These are phyloP conservation scores for Deinandra increscens DNA, from an alignment of 129 eudicot genomes.

Conservation along the genomic window DNA sequence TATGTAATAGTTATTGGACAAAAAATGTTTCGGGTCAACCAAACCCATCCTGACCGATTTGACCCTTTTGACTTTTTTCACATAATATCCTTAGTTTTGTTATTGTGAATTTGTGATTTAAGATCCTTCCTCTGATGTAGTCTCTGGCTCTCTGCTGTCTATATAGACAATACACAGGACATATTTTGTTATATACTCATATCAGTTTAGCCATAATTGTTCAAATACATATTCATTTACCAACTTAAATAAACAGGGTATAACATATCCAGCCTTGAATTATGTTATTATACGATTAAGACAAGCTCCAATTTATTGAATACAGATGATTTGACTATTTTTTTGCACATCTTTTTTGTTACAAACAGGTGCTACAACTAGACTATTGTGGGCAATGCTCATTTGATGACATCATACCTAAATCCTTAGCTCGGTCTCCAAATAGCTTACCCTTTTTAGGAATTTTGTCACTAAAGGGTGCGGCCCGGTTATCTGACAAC, in stretches of 20 bases:
- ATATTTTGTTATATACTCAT: too few species aligned
- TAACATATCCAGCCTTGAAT: too few species aligned
- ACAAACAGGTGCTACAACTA: conserved; percentile 60
- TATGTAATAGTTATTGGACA: background rate
- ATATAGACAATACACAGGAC: too few species aligned
- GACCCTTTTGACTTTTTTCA: conserved; percentile 2
- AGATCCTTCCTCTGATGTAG: too few species aligned
- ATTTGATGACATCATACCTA: conserved; percentile 33
- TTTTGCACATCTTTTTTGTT: conserved; percentile 12
- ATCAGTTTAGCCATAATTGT: too few species aligned
- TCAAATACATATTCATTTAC: too few species aligned
- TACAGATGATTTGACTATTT: conserved; percentile 1
- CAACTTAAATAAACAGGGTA: too few species aligned
- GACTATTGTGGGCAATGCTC: conserved; percentile 57
- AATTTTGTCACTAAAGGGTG: conserved; percentile 60
- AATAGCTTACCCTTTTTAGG: conserved; percentile 42
- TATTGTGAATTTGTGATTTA: background rate
- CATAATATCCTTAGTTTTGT: background rate
- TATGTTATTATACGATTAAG: too few species aligned
- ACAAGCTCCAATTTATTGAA: background rate
- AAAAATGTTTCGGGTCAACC: background rate
- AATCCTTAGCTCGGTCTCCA: conserved; percentile 17
- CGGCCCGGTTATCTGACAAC: conserved; percentile 50
- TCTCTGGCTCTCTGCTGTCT: too few species aligned
- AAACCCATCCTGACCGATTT: background rate